Evolutionary conservation across 2,329 filamentous ascomycete genomes (phyloP), one percentile per base, ranked within the genome.

Genomic region (Paecilomyces niveus): DNA sequence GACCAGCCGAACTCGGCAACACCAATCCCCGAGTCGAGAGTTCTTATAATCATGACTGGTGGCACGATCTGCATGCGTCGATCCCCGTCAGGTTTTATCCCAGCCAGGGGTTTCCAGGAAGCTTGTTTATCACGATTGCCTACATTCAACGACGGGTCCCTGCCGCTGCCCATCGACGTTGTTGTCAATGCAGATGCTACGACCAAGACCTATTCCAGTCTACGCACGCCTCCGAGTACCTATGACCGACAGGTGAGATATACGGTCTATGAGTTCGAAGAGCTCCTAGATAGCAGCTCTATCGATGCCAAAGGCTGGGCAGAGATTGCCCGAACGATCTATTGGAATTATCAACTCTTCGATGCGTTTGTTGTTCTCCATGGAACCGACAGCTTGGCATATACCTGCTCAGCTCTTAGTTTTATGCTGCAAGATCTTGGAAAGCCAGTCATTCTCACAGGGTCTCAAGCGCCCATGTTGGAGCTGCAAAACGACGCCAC

Each of bases 401-500:
- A 96, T 75, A 94, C 91, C 3, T 89, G 89, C 61, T 95, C 91
- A 4, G 92, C 92, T 3, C 80, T 97, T 59, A 94, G 90, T 65
- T 97, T 96, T 77, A 96, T 96, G 90, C 84, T 96, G 71, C 84
- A 89, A 68, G 91, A 95, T 69, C 81, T 97, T 13, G 92, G 91
- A 55, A 97, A 96, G 78, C 90, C 92, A 1, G 90, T 96, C 32
- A 88, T 97, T 57, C 80, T 97, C 54, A 97, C 92, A 3, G 88
- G 88, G 1, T 89, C 86, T 2, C 88, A 91, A 70, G 89, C 92
- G 0, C 90, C 90, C 53, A 96, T 97, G 82, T 89, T 94, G 66
- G 87, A 92, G 61, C 83, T 96, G 26, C 92, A 96, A 74, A 94
- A 89, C 55, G 92, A 97, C 72, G 92, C 92, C 9, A 89, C 92